These are phyloP conservation scores for Xylaria sp. DNA, from an alignment of 2,329 filamentous ascomycete species.

Conservation along the genomic window DNA sequence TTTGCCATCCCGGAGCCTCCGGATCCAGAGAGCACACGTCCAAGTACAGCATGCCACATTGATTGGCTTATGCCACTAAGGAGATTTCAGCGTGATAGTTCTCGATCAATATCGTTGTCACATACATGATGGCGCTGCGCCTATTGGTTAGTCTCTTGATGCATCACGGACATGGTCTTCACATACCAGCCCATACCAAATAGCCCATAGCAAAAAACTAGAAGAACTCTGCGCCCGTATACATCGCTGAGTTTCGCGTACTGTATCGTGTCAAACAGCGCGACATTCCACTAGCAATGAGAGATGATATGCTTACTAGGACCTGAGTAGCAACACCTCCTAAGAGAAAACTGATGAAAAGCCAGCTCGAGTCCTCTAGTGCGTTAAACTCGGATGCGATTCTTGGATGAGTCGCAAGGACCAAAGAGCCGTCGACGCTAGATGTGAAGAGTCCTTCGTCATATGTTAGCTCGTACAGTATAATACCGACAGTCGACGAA, in stretches of 20 bases:
- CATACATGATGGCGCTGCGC: slow-evolving; percentile 40
- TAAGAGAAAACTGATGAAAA: slow-evolving; percentile 64
- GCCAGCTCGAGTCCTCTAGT: slow-evolving; percentile 67
- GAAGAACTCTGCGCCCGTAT: slow-evolving; percentile 64
- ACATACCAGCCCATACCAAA: slow-evolving; percentile 63
- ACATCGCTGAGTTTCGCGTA: slow-evolving; percentile 69
- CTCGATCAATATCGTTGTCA: background rate
- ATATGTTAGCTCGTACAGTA: slow-evolving; percentile 11
- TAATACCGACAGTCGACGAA: background rate
- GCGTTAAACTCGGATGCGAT: slow-evolving; percentile 71
- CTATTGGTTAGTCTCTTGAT: slow-evolving; percentile 13
- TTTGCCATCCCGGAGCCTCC: slow-evolving; percentile 63
- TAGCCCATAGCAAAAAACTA: slow-evolving; percentile 61
- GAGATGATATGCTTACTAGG: slow-evolving; percentile 54
- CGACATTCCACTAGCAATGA: background rate
- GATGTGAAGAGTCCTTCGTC: slow-evolving; percentile 67
- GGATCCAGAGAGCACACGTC: slow-evolving; percentile 63
- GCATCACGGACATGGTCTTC: background rate
- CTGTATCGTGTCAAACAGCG: slow-evolving; percentile 41
- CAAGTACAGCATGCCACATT: slow-evolving; percentile 62
- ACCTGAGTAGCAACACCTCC: slow-evolving; percentile 64
- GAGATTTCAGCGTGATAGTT: slow-evolving; percentile 24
- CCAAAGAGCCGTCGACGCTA: slow-evolving; percentile 71
- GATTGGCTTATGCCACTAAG: slow-evolving; percentile 57
- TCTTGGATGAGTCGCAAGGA: slow-evolving; percentile 72